Base-by-base conservation (phyloP, 1,284 basidiomycete genomes). In the Coniferiporia sulphurascens region DNA sequence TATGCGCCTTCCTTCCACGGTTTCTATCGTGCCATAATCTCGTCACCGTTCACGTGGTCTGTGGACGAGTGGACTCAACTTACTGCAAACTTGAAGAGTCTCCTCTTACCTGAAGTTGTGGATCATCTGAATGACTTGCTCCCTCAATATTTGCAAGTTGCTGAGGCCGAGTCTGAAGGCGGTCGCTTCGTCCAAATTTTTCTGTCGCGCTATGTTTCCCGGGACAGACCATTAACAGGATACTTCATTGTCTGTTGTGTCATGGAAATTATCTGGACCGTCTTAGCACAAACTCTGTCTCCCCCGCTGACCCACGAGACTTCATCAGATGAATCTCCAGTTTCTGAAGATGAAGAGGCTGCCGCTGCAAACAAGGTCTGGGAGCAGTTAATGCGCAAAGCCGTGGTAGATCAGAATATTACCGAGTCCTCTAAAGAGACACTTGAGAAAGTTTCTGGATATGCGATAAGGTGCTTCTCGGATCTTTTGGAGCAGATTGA, bases 241-340 rank as follows among this genome's bases (percentile, higher is more conserved):
- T 92, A 93, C 69, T 93, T 95, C 68, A 82, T 91, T 57, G 83
- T 93, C 6, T 93, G 92, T 72, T 92, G 90, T 66, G 83, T 90
- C 34, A 81, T 93, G 67, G 92, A 94, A 70, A 85, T 85, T 32
- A 83, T 91, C 66, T 92, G 89, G 84, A 92, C 89, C 1, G 79
- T 91, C 15, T 78, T 95, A 13, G 87, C 92, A 0, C 92, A 94
- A 70, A 82, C 81, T 1, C 74, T 94, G 49, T 79, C 78, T 7
- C 76, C 81, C n/a, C 70, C 78, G 21, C 62, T 62, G 21, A 19
- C n/a, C 41, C 27, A 55, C 5, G 45, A 50, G 7, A 65, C 72
- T 58, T 66, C 70, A 4, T 58, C 67, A 1, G 56, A 60, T 34
- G 65, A 64, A 35, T 48, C 66, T 4, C 67, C 66, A 27, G 70